Evolutionary conservation across 805 yeast species (phyloP), one percentile per base, ranked within the genome.

Genomic region (Wickerhamomyces strasburgensis): DNA sequence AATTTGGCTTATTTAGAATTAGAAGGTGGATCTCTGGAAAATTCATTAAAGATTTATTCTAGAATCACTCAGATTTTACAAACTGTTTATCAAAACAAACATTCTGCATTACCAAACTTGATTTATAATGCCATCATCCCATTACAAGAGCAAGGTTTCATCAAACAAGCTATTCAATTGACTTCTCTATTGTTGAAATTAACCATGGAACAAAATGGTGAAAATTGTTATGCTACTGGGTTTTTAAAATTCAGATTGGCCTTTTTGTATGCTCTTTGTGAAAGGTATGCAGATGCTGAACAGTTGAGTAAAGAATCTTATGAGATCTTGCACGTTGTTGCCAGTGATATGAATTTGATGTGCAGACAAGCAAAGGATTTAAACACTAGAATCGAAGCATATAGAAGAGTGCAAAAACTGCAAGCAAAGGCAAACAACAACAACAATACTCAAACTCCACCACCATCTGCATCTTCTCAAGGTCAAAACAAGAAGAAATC

Each of bases 1-100:
- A 87, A 86, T 60, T 64, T 89, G 47, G 94, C 93, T 2, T 73
- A 70, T 52, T 71, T 73, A 52, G 96, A 89, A 59, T 64, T 77
- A 28, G 62, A 74, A 8, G 73, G 75, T 47, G 75, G 75, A 25
- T 75, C 78, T 48, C 62, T 74, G 27, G 61, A 67, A 24, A 80
- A 82, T 45, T 73, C 90, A 1, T 65, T 88, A 46, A 70, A 75
- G 44, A 62, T 83, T 40, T 75, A 78, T 57, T 60, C 67, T 39
- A 77, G 81, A 54, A 76, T 86, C 6, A 58, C 83, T 32, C 61
- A 69, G 28, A 67, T 73, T 35, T 76, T 89, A 80, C 48, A 59
- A n/a, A 48, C 67, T 6, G 65, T 78, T n/a, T 74, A 68, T 45
- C 68, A 70, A 4, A 67, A 65, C 35, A 43, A 43, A 6, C 95